Evolutionary conservation across 495 filamentous ascomycete genomes (phyloP).

Genomic region (Penicillium goetzii): DNA sequence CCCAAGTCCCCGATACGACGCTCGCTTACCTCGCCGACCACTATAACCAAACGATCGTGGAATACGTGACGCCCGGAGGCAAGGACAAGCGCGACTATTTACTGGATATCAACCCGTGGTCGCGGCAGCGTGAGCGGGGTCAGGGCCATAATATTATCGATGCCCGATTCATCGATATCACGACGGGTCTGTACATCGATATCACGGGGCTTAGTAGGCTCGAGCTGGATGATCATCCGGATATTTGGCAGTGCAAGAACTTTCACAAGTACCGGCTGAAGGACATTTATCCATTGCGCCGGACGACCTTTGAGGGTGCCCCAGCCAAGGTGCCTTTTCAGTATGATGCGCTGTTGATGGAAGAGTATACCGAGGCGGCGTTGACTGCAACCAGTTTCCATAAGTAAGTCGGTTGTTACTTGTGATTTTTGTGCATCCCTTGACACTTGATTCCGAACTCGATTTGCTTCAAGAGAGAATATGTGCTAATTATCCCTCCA

Average conservation of each 20-base stretch:
- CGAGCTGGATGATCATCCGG: constrained; percentile 58
- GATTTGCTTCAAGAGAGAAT: not conserved
- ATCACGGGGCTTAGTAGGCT: constrained; percentile 80
- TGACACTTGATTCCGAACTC: not conserved
- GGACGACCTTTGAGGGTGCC: constrained; percentile 64
- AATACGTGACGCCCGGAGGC: constrained; percentile 50
- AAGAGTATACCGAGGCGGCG: constrained; percentile 61
- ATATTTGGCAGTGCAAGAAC: constrained; percentile 83
- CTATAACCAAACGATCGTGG: constrained; percentile 67
- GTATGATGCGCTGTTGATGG: constrained; percentile 60
- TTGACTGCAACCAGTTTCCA: constrained; percentile 54
- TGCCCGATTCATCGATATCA: constrained; percentile 79
- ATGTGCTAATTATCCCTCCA: constrained; percentile 16
- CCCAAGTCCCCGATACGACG: constrained; percentile 70
- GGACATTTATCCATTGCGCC: constrained; percentile 58
- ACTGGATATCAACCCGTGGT: constrained; percentile 78
- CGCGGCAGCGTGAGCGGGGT: constrained; percentile 59
- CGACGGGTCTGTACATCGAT: constrained; percentile 82
- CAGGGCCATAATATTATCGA: constrained; percentile 81
- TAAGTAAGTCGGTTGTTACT: constrained; percentile 47
- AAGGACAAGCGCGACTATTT: constrained; percentile 60
- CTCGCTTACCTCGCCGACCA: constrained; percentile 62
- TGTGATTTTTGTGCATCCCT: not conserved
- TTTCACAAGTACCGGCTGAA: constrained; percentile 66
- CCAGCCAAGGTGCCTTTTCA: constrained; percentile 63